Evolutionary conservation across 345 rosid species (phyloP), one percentile per base, ranked within the genome.

Genomic region (Lumnitzera littorea): DNA sequence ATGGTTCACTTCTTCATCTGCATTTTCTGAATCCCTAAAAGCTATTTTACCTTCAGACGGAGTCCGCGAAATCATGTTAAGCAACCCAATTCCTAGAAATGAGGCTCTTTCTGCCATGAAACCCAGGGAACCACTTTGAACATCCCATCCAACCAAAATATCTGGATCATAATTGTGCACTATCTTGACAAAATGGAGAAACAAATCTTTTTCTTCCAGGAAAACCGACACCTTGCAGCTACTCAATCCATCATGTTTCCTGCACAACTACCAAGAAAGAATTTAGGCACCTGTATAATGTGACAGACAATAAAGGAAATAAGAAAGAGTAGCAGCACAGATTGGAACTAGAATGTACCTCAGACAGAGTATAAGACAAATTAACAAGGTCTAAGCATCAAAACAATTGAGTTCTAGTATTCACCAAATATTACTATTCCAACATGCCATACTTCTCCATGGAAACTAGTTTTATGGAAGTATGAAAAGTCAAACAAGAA

Each of bases 81-180:
- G 89, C 62, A 92, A 81, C 53, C 96, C 82, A 63, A 92, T 76
- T 41, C 98, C 94, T 56, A 92, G 87, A 82, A 79, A 86, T 66
- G 91, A 85, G 76, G 97, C 94, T 77, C 98, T 81, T 83, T 89
- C 98, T 63, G 97, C 97, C 64, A 92, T 77, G 84, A 80, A 87
- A 63, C 97, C 98, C 74, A 92, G 78, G 72, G 98, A 92, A 72
- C 90, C 79, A 49, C 90, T 84, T 76, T 92, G 98, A 58, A 89
- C 72, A 77, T 92, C 97, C 98, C 98, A 92, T 47, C 97, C 97
- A 78, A 87, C 67, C 62, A 92, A 56, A 56, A 92, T 68, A 72
- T 92, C 98, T 17, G 98, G 97, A 77, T 92, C 90, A 66, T 72
- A 75, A 60, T 76, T 78, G 65, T 74, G 60, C 31, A 92, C 55